A percentile compares a stretch with the other conserved stretches of the same genome.
These are phyloP conservation scores for Phoenix roebelenii DNA, from an alignment of 176 grass and related monocot genomes.

Conservation along the genomic window DNA sequence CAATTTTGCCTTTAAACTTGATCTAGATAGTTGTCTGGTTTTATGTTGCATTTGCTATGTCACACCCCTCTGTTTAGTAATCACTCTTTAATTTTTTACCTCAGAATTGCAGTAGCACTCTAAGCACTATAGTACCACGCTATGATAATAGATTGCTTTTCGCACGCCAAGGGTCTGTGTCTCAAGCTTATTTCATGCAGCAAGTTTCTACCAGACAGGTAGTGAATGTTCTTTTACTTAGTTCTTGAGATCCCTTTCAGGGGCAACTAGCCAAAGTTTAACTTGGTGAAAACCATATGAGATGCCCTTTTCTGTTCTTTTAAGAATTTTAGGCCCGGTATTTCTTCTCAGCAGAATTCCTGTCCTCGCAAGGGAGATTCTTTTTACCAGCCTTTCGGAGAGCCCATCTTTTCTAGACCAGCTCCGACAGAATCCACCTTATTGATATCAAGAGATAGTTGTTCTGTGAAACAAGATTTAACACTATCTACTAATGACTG, in stretches of 20 bases:
- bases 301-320: not conserved
- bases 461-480: too few relatives aligned
- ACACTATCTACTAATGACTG: not conserved
- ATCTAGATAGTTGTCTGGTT: too few relatives aligned
- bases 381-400: constrained; percentile 1
- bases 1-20: too few relatives aligned
- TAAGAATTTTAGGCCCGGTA: constrained; percentile 10
- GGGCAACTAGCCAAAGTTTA: too few relatives aligned
- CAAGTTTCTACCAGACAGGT: constrained; percentile 4
- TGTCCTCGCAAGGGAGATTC: not conserved
- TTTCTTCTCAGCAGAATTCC: constrained; percentile 1
- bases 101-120: constrained; percentile 37
- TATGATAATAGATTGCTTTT: constrained; percentile 28
- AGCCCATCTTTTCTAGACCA: constrained; percentile 30
- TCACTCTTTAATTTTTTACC: not conserved
- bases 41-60: not conserved
- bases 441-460: not conserved
- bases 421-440: constrained; percentile 10
- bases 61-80: not conserved
- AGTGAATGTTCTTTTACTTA: not conserved
- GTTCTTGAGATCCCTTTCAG: too few relatives aligned
- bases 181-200: constrained; percentile 25
- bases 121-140: constrained; percentile 13
- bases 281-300: not conserved
- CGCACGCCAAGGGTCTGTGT: constrained; percentile 28